Evolutionary conservation across 2,329 filamentous ascomycete genomes (phyloP).

Genomic region (Phialophora chinensis): DNA sequence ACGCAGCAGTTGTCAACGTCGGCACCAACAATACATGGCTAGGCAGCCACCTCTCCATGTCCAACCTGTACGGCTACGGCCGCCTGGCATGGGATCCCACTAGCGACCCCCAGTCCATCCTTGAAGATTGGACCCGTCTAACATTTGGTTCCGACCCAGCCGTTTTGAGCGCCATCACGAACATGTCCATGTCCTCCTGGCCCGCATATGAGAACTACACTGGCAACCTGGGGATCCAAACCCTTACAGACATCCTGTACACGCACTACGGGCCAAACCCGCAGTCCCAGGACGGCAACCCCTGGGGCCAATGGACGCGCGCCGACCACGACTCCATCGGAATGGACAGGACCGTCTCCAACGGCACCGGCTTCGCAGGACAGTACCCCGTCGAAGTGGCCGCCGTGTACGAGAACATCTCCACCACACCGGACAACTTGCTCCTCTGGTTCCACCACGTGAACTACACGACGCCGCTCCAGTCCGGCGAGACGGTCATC

Average conservation of each 20-base stretch:
- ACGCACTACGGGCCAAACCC: conserved; percentile 73
- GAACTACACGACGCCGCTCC: conserved; percentile 66
- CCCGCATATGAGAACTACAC: conserved; percentile 73
- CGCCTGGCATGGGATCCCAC: conserved; percentile 70
- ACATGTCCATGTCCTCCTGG: conserved; percentile 73
- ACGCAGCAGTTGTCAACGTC: conserved; percentile 70
- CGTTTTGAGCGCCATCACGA: conserved; percentile 65
- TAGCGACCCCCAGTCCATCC: conserved; percentile 56
- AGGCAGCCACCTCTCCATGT: conserved; percentile 72
- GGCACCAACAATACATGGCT: conserved; percentile 71
- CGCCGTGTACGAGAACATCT: conserved; percentile 62
- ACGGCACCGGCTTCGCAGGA: conserved; percentile 69
- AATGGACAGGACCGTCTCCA: conserved; percentile 73
- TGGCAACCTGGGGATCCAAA: conserved; percentile 73
- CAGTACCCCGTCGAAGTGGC: conserved; percentile 70
- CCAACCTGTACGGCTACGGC: conserved; percentile 73
- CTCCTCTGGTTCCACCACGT: conserved; percentile 79
- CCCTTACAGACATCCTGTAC: conserved; percentile 70
- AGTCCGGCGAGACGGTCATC: conserved; percentile 70
- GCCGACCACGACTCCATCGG: conserved; percentile 66
- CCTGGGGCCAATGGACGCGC: conserved; percentile 75
- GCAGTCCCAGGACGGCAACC: conserved; percentile 68
- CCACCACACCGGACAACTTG: conserved; percentile 70
- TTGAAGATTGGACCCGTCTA: conserved; percentile 71
- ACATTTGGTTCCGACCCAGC: conserved; percentile 64